phyloP scores from a whole-genome alignment of 345 rosid species.

The Clausena lansium region DNA sequence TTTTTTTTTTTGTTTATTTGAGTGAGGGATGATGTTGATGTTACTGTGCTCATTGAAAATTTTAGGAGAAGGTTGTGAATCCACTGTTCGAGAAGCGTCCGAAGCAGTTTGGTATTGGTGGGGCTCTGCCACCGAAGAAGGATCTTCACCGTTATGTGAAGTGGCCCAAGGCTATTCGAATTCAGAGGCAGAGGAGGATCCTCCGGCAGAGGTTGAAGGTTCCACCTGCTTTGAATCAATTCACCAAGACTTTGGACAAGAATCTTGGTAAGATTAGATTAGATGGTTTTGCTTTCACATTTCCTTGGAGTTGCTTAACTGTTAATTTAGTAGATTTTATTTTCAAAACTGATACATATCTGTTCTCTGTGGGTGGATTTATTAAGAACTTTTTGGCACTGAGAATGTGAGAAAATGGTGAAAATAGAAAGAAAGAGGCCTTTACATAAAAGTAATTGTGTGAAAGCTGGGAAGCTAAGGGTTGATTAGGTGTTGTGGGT shows the following conservation, averaged over 20 bases:
- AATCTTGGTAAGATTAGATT: constrained; percentile 36
- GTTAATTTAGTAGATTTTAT: background rate
- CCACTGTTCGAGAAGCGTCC: constrained; percentile 58
- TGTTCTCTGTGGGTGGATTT: background rate
- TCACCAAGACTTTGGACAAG: constrained; percentile 55
- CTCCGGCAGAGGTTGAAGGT: constrained; percentile 54
- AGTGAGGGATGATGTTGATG: background rate
- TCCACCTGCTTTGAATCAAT: constrained; percentile 57
- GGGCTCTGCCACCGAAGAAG: constrained; percentile 55
- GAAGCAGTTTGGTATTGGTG: constrained; percentile 59
- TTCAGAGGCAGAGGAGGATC: constrained; percentile 55
- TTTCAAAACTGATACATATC: no score
- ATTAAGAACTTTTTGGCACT: background rate
- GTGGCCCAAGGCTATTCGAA: constrained; percentile 57
- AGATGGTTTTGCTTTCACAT: background rate
- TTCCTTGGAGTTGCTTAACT: background rate
- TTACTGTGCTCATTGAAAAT: background rate
- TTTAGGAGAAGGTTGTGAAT: constrained; percentile 47
- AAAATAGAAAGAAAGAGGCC: background rate
- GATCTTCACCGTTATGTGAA: constrained; percentile 48
- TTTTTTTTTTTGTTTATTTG: background rate
- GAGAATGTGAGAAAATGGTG: background rate
- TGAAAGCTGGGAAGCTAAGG: no score
- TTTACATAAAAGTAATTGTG: no score
- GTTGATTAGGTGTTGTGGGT: no score